A percentile compares a stretch with the other conserved stretches of the same genome.
Evolutionary conservation across 2,329 filamentous ascomycete genomes (phyloP).

Genomic region (Fusarium stilboides): DNA sequence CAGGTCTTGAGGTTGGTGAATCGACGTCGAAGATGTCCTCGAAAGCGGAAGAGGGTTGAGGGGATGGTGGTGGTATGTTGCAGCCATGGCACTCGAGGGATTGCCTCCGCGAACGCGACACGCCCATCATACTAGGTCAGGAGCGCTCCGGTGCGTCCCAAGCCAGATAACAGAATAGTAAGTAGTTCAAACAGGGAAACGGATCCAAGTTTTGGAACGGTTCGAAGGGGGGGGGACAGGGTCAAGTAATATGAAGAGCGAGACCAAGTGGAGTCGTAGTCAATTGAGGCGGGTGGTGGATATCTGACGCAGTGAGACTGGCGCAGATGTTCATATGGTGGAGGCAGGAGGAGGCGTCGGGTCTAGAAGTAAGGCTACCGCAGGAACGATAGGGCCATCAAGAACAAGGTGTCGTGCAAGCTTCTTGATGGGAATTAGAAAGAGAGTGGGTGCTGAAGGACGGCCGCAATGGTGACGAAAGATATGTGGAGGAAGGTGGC

Average conservation of each 20-base stretch:
- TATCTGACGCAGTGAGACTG: slow-evolving; percentile 41
- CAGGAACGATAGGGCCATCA: slow-evolving; percentile 34
- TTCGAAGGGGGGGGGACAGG: slow-evolving; percentile 36
- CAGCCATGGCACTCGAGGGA: slow-evolving; percentile 62
- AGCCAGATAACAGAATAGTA: slow-evolving; percentile 30
- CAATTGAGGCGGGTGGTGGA: slow-evolving; percentile 37
- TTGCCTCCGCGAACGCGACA: slow-evolving; percentile 61
- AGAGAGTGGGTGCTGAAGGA: slow-evolving; percentile 12
- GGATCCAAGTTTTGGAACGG: slow-evolving; percentile 26
- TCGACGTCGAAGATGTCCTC: slow-evolving; percentile 64
- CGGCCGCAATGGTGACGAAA: slow-evolving; percentile 27
- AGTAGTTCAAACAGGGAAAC: slow-evolving; percentile 22
- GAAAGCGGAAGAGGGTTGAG: slow-evolving; percentile 61
- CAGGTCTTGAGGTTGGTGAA: slow-evolving; percentile 62
- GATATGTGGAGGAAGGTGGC: slow-evolving; percentile 36
- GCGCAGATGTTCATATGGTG: slow-evolving; percentile 43
- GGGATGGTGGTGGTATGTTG: slow-evolving; percentile 60
- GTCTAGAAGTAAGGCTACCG: slow-evolving; percentile 48
- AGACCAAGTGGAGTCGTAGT: slow-evolving; percentile 36
- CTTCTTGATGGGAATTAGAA: slow-evolving; percentile 16
- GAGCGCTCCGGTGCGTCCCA: slow-evolving; percentile 42
- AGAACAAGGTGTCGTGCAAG: slow-evolving; percentile 23
- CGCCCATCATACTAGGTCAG: slow-evolving; percentile 60
- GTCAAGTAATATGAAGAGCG: slow-evolving; percentile 44
- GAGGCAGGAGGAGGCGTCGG: slow-evolving; percentile 43